Evolutionary conservation across 495 filamentous ascomycete species (phyloP), one percentile per base, ranked within the genome.

Genomic region (Aspergillus bridgeri): DNA sequence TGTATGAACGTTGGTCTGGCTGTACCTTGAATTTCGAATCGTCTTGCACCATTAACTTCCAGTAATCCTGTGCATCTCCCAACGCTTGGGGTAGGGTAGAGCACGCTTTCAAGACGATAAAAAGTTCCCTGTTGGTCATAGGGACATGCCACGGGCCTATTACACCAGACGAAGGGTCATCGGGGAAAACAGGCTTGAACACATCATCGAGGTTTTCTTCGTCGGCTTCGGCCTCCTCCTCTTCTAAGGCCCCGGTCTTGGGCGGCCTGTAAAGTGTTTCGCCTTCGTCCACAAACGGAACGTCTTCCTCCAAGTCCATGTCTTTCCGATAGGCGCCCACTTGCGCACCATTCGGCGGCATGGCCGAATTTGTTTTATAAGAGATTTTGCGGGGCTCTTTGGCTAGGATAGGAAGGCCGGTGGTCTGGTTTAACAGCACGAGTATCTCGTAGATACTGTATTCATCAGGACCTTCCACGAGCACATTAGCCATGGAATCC

Each of bases 361-460:
- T 47, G 27, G 60, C 43, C 13, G 60, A 45, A 44, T 52, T 51
- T 29, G 38, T 42, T 13, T 29, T 23, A 18, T 21, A 46, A 24
- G 17, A 13, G 25, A 18, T 5, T 18, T 22, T 47, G 17, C 50
- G 23, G 6, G 72, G 75, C 9, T 65, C 33, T 15, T 65, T 61
- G 9, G 63, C 58, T 18, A 74, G 53, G 33, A 77, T 72, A 2
- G 86, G 84, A 57, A 93, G 80, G 25, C 81, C 78, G 81, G 90
- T 90, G 7, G 91, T 89, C 70, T 96, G 88, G 51, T 90, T 76
- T 15, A 92, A 69, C 21, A 98, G 72, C 7, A 80, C 79, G 20
- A 96, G 76, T 3, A 94, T 76, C 63, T 89, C 82, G 57, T 89
- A 82, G 63, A 75, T 81, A 62, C 90, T 84, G 25, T 81, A 77